phyloP scores from a whole-genome alignment of 495 filamentous ascomycete species.

The Penicillium flavigenum region DNA sequence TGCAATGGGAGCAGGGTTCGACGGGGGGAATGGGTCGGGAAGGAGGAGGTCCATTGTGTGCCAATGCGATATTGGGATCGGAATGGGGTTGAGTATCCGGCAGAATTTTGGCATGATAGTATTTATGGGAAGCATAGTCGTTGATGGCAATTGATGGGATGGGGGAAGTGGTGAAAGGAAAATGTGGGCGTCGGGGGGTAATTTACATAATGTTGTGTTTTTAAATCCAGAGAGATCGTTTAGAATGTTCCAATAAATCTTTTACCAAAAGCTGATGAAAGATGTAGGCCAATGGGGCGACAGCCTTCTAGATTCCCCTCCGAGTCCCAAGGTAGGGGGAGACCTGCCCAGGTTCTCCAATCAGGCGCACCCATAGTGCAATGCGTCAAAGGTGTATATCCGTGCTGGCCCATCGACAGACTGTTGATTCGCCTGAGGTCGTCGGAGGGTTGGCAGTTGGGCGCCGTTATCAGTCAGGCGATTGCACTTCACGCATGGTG shows the following conservation, averaged over 20 bases:
- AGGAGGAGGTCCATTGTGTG: conserved; percentile 22
- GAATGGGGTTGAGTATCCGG: conserved; percentile 28
- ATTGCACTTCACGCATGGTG: conserved; percentile 40
- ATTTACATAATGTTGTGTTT: not conserved
- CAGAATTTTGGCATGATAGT: conserved; percentile 29
- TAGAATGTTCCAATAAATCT: not conserved
- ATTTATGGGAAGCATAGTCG: conserved; percentile 24
- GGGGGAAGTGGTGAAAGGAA: not conserved
- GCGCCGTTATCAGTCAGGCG: conserved; percentile 39
- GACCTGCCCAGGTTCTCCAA: no score
- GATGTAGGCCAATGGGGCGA: not conserved
- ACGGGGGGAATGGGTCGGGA: conserved; percentile 5
- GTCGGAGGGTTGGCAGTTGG: conserved; percentile 40
- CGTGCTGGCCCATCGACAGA: conserved; percentile 5
- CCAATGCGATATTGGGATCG: conserved; percentile 34
- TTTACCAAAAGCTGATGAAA: not conserved
- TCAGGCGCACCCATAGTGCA: conserved; percentile 31
- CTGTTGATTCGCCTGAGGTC: conserved; percentile 11
- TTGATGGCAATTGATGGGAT: conserved; percentile 1
- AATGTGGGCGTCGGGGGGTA: not conserved
- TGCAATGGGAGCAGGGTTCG: conserved; percentile 15
- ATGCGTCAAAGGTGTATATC: conserved; percentile 24
- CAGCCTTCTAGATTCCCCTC: not conserved
- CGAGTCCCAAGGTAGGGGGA: not conserved
- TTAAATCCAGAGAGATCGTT: not conserved